Conservation (phyloP, 805 yeast genomes). For the Komagataella pastoris region DNA sequence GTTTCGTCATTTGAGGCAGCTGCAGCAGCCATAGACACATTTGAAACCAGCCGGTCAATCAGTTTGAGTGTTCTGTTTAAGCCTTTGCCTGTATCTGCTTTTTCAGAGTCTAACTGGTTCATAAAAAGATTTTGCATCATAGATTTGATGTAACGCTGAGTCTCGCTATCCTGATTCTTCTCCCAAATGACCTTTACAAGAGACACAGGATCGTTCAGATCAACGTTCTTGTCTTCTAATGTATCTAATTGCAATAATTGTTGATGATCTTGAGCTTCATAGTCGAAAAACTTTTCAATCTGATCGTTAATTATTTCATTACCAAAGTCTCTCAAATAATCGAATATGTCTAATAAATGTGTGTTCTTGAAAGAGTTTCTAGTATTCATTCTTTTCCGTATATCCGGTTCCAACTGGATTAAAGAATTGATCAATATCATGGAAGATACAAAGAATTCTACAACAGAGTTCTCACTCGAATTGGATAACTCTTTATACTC, state of each 20-base stretch:
- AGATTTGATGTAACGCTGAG: slow-evolving; percentile 44
- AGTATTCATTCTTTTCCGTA: slow-evolving; percentile 30
- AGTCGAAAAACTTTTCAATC: slow-evolving; percentile 22
- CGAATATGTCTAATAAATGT: slow-evolving; percentile 24
- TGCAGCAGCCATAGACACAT: slow-evolving; percentile 30
- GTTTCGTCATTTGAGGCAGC: slow-evolving; percentile 42
- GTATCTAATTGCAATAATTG: slow-evolving; percentile 23
- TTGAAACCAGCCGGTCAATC: slow-evolving; percentile 40
- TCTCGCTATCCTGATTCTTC: slow-evolving; percentile 41
- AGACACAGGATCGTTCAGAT: slow-evolving; percentile 63
- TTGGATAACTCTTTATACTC: slow-evolving; percentile 49
- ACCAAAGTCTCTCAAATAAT: slow-evolving; percentile 23
- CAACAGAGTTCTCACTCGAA: slow-evolving; percentile 45
- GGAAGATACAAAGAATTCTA: slow-evolving; percentile 38
- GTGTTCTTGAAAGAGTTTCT: slow-evolving; percentile 30
- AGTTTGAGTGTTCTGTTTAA: slow-evolving; percentile 38
- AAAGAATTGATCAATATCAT: slow-evolving; percentile 36
- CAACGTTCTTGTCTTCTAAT: slow-evolving; percentile 28
- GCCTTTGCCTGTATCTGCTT: slow-evolving; percentile 23
- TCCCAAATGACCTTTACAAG: slow-evolving; percentile 46
- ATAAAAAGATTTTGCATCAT: slow-evolving; percentile 55
- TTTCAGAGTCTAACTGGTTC: slow-evolving; percentile 31
- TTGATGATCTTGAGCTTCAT: slow-evolving; percentile 27
- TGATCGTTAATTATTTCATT: slow-evolving; percentile 29
- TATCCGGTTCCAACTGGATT: slow-evolving; percentile 21